Percentiles rank a stretch among this genome's conserved stretches.
These are phyloP conservation scores for Entomortierella chlamydospora DNA, from an alignment of 192 early-diverging fungal species.

Conservation along the genomic window DNA sequence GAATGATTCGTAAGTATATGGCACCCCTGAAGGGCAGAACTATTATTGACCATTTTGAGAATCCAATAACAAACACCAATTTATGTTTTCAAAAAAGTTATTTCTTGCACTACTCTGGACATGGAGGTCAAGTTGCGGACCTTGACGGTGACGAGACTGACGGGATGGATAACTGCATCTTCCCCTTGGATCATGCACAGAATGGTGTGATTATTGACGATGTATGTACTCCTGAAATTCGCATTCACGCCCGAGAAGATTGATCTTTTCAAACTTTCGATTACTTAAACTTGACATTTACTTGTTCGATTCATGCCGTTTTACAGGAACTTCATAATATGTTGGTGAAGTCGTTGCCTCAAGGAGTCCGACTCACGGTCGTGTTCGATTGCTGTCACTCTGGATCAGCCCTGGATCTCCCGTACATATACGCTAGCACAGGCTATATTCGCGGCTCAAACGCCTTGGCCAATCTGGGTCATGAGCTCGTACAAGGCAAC, in stretches of 20 bases:
- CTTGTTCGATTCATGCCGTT: background rate
- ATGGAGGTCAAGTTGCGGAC: constrained; percentile 53
- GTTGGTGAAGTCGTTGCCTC: constrained; percentile 59
- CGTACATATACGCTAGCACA: constrained; percentile 69
- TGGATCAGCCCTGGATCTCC: constrained; percentile 75
- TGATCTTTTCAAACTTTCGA: too few species aligned
- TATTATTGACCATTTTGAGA: background rate
- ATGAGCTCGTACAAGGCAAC: constrained; percentile 36
- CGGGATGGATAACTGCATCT: constrained; percentile 55
- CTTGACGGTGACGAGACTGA: constrained; percentile 53
- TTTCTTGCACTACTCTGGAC: constrained; percentile 57
- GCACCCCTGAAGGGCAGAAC: background rate
- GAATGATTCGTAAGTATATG: constrained; percentile 61
- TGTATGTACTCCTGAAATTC: constrained; percentile 15
- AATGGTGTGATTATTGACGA: constrained; percentile 57
- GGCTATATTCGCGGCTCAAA: constrained; percentile 54
- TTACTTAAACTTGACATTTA: background rate
- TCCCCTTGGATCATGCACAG: constrained; percentile 43
- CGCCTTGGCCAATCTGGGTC: constrained; percentile 31
- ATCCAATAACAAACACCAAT: background rate
- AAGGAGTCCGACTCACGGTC: constrained; percentile 72
- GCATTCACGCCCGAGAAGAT: background rate
- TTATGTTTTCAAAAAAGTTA: constrained; percentile 21
- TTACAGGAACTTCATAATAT: constrained; percentile 50
- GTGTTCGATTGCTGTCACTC: constrained; percentile 83